Conservation (phyloP, 2,329 filamentous ascomycete genomes). For the Curvularia hawaiiensis region DNA sequence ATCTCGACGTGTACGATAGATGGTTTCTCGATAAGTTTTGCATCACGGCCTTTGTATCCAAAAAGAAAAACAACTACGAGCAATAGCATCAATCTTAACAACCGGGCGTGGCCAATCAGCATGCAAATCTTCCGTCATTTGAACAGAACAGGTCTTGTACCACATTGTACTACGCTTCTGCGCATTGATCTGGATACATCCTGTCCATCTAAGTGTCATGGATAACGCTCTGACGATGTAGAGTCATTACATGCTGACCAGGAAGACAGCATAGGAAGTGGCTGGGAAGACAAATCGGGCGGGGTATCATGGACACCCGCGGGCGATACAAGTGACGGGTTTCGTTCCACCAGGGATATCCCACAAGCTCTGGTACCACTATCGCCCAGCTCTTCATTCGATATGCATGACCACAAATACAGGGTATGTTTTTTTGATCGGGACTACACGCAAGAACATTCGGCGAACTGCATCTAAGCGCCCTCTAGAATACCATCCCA, state of each 20-base stretch:
- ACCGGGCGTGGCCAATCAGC: constrained; percentile 25
- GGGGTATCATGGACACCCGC: constrained; percentile 19
- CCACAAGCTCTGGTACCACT: constrained; percentile 27
- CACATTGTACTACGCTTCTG: constrained; percentile 33
- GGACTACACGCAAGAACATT: constrained; percentile 8
- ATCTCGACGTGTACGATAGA: constrained; percentile 43
- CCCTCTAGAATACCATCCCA: constrained; percentile 15
- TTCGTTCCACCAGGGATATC: constrained; percentile 37
- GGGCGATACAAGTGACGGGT: constrained; percentile 38
- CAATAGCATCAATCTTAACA: constrained; percentile 41
- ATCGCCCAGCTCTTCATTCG: constrained; percentile 16
- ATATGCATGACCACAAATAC: constrained; percentile 33
- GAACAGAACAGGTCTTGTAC: constrained; percentile 24
- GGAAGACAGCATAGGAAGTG: constrained; percentile 24
- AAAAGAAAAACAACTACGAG: constrained; percentile 46
- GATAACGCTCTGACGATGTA: constrained; percentile 24
- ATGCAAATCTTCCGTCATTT: constrained; percentile 15
- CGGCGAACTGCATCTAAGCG: constrained; percentile 28
- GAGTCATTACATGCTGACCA: constrained; percentile 35
- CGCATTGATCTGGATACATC: constrained; percentile 31
- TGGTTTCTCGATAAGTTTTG: constrained; percentile 26
- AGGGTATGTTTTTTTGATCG: constrained; percentile 25
- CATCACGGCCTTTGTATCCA: constrained; percentile 47
- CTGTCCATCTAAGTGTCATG: constrained; percentile 32
- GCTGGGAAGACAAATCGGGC: constrained; percentile 31